A percentile compares a stretch with the other conserved stretches of the same genome.
These are phyloP conservation scores for Citropsis articulata DNA, from an alignment of 345 rosid genomes.

Conservation along the genomic window DNA sequence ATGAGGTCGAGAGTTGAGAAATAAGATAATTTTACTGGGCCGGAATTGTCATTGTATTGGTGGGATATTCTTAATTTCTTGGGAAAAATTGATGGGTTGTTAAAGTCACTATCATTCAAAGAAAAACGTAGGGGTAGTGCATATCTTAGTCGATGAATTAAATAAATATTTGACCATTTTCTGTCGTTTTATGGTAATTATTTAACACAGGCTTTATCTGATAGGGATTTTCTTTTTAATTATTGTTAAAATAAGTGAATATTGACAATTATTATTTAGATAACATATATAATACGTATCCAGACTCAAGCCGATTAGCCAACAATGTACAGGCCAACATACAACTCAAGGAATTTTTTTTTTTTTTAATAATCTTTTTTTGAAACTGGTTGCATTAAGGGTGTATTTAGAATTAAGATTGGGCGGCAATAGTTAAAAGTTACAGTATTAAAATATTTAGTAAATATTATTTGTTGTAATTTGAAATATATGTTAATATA, in stretches of 20 bases:
- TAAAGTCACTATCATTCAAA: not conserved
- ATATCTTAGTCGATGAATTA: conserved; percentile 11
- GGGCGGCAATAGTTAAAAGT: too few relatives aligned
- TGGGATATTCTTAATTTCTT: not conserved
- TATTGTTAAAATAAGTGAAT: too few relatives aligned
- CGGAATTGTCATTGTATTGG: not conserved
- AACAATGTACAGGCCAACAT: not conserved
- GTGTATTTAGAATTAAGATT: too few relatives aligned
- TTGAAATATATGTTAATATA: too few relatives aligned
- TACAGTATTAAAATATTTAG: too few relatives aligned
- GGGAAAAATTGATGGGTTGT: not conserved
- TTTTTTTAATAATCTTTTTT: too few relatives aligned
- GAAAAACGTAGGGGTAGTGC: not conserved
- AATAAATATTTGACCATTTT: conserved; percentile 24
- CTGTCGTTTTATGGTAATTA: not conserved
- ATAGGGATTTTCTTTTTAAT: conserved; percentile 1
- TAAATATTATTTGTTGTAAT: too few relatives aligned
- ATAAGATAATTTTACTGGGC: not conserved
- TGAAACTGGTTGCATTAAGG: too few relatives aligned
- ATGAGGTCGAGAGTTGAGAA: not conserved
- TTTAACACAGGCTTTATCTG: not conserved
- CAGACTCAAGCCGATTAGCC: not conserved
- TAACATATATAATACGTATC: not conserved
- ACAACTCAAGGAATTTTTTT: too few relatives aligned
- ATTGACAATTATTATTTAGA: too few relatives aligned